Conservation (phyloP, 177 flowering plant genomes). For the Telopea speciosissima region DNA sequence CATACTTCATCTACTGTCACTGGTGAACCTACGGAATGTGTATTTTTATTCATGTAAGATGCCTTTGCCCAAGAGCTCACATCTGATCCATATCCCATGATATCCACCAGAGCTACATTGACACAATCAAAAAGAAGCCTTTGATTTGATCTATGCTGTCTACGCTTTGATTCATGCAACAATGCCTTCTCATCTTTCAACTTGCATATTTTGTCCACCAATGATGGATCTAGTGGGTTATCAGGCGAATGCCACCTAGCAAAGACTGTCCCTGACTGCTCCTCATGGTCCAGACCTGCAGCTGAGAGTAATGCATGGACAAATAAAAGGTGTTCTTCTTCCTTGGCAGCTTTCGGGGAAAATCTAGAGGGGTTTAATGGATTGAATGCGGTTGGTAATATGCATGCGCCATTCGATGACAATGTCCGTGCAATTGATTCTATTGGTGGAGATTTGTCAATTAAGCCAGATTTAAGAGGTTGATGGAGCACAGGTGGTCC, state of each 20-base stretch:
- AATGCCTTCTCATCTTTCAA: conserved; percentile 31
- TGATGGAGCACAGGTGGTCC: conserved; percentile 23
- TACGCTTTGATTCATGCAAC: conserved; percentile 49
- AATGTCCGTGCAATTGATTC: conserved; percentile 71
- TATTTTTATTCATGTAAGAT: conserved; percentile 8
- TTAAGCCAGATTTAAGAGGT: conserved; percentile 37
- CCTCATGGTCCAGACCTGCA: conserved; percentile 41
- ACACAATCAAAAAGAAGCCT: conserved; percentile 81
- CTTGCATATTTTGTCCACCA: conserved; percentile 44
- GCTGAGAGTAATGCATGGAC: conserved; percentile 51
- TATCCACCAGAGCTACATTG: conserved; percentile 59
- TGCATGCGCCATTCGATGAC: conserved; percentile 55
- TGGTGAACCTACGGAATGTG: conserved; percentile 9
- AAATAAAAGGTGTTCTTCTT: conserved; percentile 32
- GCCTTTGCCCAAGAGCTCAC: conserved; percentile 14
- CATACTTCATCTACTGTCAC: conserved; percentile 46
- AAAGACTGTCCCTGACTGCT: conserved; percentile 21
- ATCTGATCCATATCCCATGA: conserved; percentile 23
- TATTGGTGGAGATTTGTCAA: conserved; percentile 76
- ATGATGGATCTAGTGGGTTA: conserved; percentile 57
- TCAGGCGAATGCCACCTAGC: conserved; percentile 63
- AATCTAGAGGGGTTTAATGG: conserved; percentile 18
- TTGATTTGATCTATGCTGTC: conserved; percentile 55
- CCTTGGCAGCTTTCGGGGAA: conserved; percentile 25
- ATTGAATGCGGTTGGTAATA: conserved; percentile 29